Base-by-base conservation (phyloP, 2,329 filamentous ascomycete species). In the Proliferodiscus dingleyae region DNA sequence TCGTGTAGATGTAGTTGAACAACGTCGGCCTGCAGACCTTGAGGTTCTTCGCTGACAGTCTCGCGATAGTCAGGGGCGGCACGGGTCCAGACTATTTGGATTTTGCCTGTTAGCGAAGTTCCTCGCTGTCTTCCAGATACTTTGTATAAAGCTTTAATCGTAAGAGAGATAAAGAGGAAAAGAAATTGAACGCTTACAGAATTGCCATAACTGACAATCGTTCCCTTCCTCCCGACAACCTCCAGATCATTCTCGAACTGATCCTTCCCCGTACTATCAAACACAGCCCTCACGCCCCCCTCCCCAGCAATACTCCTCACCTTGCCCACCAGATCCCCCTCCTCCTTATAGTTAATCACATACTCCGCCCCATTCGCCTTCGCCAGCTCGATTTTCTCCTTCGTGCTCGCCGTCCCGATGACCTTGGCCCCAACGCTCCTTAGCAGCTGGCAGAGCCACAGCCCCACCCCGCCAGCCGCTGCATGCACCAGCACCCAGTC, bases 401-500 rank as follows among this genome's bases (percentile, higher is more conserved):
- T 64, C 28, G 82, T 85, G 38, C 82, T 83, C 0, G 87, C 87
- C 3, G 89, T 91, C 1, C 82, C 89, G 58, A 96, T 93, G 19
- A 84, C 80, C 55, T 78, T 80, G 8, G 87, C 89, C 1, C 89
- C 89, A 2, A 90, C 72, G 0, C 76, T 71, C 52, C 75, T 78
- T 32, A 95, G 70, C 54, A 95, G 69, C 72, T 94, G 88, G 24
- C 80, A 81, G 19, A 95, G 74, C 67, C 86, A 78, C 32, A 83
- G 69, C 0, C 87, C 87, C 0, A 89, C 87, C 11, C 89, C 89
- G 10, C 89, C 90, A 0, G 89, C 89, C 0, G 89, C 89, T 0
- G 90, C 89, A 57, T 93, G 88, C 13, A 95, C 81, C 2, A 95
- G 77, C 0, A 89, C 75, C 81, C 85, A 93, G 56, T 94, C 87